Conservation (phyloP, 148 eudicot genomes). For the Linanthus parryae region DNA sequence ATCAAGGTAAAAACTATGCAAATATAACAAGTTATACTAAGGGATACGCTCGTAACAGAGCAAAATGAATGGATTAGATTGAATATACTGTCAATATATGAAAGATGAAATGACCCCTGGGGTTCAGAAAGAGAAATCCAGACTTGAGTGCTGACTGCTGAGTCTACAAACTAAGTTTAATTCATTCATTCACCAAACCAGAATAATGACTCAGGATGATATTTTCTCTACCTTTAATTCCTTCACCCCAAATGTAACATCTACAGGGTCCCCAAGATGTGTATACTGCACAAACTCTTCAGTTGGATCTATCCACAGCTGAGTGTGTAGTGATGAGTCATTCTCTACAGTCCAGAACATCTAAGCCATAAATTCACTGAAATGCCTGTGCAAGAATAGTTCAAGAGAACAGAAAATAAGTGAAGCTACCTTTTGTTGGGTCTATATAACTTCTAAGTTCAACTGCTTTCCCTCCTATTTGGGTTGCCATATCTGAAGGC, state of each 20-base stretch:
- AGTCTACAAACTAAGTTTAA: too few species aligned
- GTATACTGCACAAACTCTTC: constrained; percentile 91
- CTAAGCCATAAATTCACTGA: constrained; percentile 1
- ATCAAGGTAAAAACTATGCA: too few species aligned
- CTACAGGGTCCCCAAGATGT: constrained; percentile 86
- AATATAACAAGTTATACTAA: too few species aligned
- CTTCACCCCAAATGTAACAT: constrained; percentile 87
- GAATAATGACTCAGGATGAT: background rate
- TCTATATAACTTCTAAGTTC: constrained; percentile 95
- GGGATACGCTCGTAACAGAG: too few species aligned
- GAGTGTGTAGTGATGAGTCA: constrained; percentile 88
- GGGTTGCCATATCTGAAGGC: constrained; percentile 65
- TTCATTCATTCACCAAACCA: too few species aligned
- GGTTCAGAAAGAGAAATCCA: too few species aligned
- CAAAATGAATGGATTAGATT: too few species aligned
- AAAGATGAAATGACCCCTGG: too few species aligned
- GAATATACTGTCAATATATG: too few species aligned
- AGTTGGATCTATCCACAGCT: constrained; percentile 95
- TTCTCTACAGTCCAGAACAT: constrained; percentile 44
- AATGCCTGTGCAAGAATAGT: constrained; percentile 1
- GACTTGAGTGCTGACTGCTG: too few species aligned
- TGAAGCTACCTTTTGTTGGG: constrained; percentile 80
- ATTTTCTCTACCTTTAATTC: constrained; percentile 63
- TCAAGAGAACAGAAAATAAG: constrained; percentile 5
- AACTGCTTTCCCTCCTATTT: constrained; percentile 98